Evolutionary conservation across 257 asterid species (phyloP), one percentile per base, ranked within the genome.

Genomic region (Scutellaria galericulata): DNA sequence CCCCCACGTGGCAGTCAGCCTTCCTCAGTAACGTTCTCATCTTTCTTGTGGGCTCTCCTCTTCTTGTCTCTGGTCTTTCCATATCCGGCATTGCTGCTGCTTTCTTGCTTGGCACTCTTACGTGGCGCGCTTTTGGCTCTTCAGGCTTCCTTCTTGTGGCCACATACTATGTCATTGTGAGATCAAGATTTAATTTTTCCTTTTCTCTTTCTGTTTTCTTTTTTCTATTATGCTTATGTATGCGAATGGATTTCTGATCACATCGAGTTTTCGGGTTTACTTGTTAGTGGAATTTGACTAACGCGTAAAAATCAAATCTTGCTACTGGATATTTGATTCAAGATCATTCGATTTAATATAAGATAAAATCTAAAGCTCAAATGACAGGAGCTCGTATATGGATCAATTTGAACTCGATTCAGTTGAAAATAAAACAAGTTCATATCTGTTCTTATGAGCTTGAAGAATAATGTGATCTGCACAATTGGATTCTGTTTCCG

Each of bases 101-200:
- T 70, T 94, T 91, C 92, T 82, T 87, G 83, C 96, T 94, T 27
- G 99, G 97, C 10, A 81, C 88, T 50, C 97, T 91, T 45, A 88
- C 99, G 63, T 94, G 98, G 99, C 89, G 98, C 59, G 96, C 97
- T 66, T 91, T 94, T 83, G 87, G 86, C 27, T 78, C 90, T 41
- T 71, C 89, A 11, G 97, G 97, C n/a, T 94, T 91, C 82, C 87
- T 94, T 76, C 93, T 94, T 59, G 99, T 90, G 5, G 88, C 89
- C 64, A 76, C 88, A 0, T 91, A 94, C 79, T 94, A 91, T 53
- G 86, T 94, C 59, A 71, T 86, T 78, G 99, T 94, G 77, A 94
- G 24, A 62, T 55, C 55, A 52, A 71, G 47, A 54, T 57, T 44
- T 7, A 18, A 18, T 18, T 18, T 18, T 18, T 18, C 18, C 18